Percentiles rank a stretch among this genome's conserved stretches.
Conservation (phyloP, 805 yeast genomes). For the Saccharomycodes ludwigii region DNA sequence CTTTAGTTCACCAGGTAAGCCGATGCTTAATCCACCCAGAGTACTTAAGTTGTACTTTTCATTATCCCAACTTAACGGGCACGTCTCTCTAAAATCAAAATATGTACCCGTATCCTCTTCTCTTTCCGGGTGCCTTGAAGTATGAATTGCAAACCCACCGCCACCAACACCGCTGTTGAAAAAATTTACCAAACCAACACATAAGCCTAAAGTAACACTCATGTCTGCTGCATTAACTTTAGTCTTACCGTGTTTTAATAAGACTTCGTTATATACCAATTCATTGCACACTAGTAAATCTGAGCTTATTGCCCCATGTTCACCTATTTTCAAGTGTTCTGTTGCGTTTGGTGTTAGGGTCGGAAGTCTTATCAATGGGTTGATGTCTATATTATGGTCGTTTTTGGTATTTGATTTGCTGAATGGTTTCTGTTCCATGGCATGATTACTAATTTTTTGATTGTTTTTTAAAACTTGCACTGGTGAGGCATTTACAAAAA, state of each 20-base stretch:
- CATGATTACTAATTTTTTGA: too few relatives aligned
- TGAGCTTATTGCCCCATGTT: constrained; percentile 25
- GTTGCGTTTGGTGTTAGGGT: constrained; percentile 23
- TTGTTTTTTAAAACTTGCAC: too few relatives aligned
- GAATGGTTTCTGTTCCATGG: too few relatives aligned
- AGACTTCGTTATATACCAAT: constrained; percentile 16
- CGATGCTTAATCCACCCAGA: constrained; percentile 81
- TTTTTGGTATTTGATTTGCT: constrained; percentile 4
- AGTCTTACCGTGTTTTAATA: constrained; percentile 31
- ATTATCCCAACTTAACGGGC: constrained; percentile 51
- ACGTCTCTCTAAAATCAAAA: constrained; percentile 82
- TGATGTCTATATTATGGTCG: constrained; percentile 27
- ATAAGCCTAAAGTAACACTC: constrained; percentile 75
- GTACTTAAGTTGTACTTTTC: constrained; percentile 57
- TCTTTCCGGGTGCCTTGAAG: constrained; percentile 13
- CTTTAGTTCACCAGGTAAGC: constrained; percentile 81
- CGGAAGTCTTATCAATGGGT: constrained; percentile 25
- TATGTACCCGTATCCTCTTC: constrained; percentile 40
- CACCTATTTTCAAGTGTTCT: constrained; percentile 13
- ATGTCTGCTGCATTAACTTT: constrained; percentile 79
- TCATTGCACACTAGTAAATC: constrained; percentile 25
- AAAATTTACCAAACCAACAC: constrained; percentile 75
- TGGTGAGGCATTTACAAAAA: too few relatives aligned
- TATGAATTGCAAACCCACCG: constrained; percentile 57
- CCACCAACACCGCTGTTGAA: constrained; percentile 90